phyloP scores from a whole-genome alignment of 2,329 filamentous ascomycete genomes.

The Aspergillus caelatus region DNA sequence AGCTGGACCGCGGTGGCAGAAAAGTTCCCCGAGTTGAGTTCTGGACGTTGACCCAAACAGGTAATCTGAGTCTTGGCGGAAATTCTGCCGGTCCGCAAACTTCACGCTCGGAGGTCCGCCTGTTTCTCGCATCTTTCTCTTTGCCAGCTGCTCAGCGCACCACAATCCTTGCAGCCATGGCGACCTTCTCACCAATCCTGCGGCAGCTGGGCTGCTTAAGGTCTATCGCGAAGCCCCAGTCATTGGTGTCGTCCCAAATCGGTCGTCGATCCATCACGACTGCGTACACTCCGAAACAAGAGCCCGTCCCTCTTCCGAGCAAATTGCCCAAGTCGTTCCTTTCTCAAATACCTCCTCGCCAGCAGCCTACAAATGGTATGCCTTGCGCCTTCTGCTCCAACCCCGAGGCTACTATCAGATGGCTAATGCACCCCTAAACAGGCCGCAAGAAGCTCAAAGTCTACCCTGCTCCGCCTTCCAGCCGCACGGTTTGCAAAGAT shows the following conservation, averaged over 20 bases:
- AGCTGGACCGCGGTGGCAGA: slow-evolving; percentile 26
- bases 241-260: slow-evolving; percentile 55
- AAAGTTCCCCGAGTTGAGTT: slow-evolving; percentile 27
- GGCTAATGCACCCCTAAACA: slow-evolving; percentile 21
- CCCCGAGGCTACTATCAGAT: background rate
- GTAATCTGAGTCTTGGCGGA: slow-evolving; percentile 37
- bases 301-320: slow-evolving; percentile 42
- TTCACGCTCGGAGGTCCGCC: slow-evolving; percentile 31
- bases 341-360: slow-evolving; percentile 44
- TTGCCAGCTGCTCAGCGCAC: slow-evolving; percentile 15
- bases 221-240: slow-evolving; percentile 57
- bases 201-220: slow-evolving; percentile 75
- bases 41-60: slow-evolving; percentile 24
- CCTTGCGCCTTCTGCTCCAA: background rate
- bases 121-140: slow-evolving; percentile 15
- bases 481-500: slow-evolving; percentile 51
- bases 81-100: slow-evolving; percentile 41
- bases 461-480: slow-evolving; percentile 53
- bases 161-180: slow-evolving; percentile 56
- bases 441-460: slow-evolving; percentile 55
- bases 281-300: slow-evolving; percentile 47
- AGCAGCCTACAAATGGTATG: slow-evolving; percentile 43
- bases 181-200: slow-evolving; percentile 57
- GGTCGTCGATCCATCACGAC: slow-evolving; percentile 55
- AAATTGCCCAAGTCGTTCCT: slow-evolving; percentile 46